Percentiles rank a stretch among this genome's conserved stretches.
Evolutionary conservation across 1,284 basidiomycete genomes (phyloP).

Genomic region (Moniliophthora roreri): DNA sequence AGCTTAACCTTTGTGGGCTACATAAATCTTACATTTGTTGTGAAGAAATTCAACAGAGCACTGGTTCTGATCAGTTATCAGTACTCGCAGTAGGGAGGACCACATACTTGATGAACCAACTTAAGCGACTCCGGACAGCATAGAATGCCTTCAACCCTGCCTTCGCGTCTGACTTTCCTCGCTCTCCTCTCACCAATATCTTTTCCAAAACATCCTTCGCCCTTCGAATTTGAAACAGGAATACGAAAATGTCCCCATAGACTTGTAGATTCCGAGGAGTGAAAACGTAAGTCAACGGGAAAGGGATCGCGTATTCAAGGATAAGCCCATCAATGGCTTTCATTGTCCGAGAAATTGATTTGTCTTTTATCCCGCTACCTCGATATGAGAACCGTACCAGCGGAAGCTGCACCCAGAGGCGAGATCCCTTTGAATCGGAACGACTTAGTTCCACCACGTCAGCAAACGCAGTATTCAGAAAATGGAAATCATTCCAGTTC

Average conservation of each 20-base stretch:
- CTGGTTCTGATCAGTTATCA: conserved; percentile 36
- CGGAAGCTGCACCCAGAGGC: conserved; percentile 65
- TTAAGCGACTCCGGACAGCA: conserved; percentile 69
- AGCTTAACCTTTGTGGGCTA: conserved; percentile 3
- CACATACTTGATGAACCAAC: conserved; percentile 83
- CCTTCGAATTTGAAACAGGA: conserved; percentile 73
- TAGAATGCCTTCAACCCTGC: conserved; percentile 66
- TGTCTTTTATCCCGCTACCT: conserved; percentile 42
- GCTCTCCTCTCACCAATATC: conserved; percentile 57
- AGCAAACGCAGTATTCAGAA: conserved; percentile 74
- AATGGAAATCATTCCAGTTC: conserved; percentile 82
- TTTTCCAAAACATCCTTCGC: conserved; percentile 72
- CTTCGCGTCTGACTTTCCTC: conserved; percentile 26
- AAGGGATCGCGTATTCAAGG: conserved; percentile 78
- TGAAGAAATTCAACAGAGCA: conserved; percentile 70
- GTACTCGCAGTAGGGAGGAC: background rate
- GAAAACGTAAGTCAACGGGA: conserved; percentile 81
- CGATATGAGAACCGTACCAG: conserved; percentile 75
- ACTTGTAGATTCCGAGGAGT: conserved; percentile 55
- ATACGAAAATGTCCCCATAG: conserved; percentile 75
- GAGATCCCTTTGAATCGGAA: conserved; percentile 35
- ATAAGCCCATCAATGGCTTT: conserved; percentile 64
- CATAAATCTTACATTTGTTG: conserved; percentile 57
- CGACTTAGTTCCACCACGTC: conserved; percentile 58
- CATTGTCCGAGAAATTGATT: conserved; percentile 48